Base-by-base conservation (phyloP, 768 basidiomycete species). In the Boletus huronensis region DNA sequence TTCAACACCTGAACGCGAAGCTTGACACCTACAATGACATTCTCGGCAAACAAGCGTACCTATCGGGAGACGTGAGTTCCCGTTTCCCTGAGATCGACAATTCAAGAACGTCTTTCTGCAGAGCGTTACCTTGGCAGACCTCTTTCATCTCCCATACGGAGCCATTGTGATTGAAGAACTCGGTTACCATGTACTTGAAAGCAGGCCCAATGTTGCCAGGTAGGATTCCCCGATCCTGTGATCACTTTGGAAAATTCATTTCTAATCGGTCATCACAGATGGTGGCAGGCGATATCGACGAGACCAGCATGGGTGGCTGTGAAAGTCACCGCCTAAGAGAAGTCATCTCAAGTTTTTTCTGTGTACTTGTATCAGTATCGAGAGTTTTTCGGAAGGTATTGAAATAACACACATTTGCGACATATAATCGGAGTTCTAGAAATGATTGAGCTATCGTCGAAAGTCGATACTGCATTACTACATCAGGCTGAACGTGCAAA, bases 21-120 rank as follows among this genome's bases (percentile, higher is more conserved):
- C 72, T 86, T 4, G 76, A 79, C 17, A 79, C 61, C 5, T 85
- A 84, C 56, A 77, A 85, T 10, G 61, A 58, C 16, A 80, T 87
- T 36, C 72, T 85, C 16, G 64, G 69, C 19, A 83, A 80, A 64
- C 77, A 79, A 32, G 66, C 72, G 31, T 85, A 83, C 58, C 66
- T 84, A 6, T 79, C 79, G 26, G 84, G 85, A n/a, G 71, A 82
- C 57, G 83, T 80, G 55, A 49, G 76, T 68, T 34, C 3, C 19
- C 2, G 6, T 3, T 35, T 39, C 29, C 1, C 5, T 13, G 11
- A 21, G 35, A 23, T 35, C 8, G 10, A 17, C n/a, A 5, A 21
- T 38, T 32, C n/a, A 23, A 49, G 6, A 19, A 26, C 25, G 5
- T 21, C 26, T 46, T 49, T 50, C 2, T 31, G 28, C 43, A 81